A percentile compares a stretch with the other conserved stretches of the same genome.
Evolutionary conservation across 164 flowering plant species (phyloP).

Genomic region (Macadamia integrifolia): DNA sequence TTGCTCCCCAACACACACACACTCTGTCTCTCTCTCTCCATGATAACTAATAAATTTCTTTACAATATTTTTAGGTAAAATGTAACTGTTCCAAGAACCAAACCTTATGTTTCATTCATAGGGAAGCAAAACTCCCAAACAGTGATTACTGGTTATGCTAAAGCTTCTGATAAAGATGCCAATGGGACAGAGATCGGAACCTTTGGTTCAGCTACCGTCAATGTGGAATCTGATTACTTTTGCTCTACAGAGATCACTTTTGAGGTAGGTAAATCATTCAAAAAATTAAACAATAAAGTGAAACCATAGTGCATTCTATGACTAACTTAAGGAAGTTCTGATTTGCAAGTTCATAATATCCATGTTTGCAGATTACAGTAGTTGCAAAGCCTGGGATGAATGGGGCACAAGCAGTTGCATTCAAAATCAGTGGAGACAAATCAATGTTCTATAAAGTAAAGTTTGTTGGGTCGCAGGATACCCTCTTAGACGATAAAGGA

Average conservation of each 20-base stretch:
- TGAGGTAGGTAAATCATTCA: conserved; percentile 31
- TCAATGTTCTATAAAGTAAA: conserved; percentile 51
- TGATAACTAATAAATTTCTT: not conserved
- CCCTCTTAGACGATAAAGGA: conserved; percentile 67
- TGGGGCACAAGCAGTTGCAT: conserved; percentile 81
- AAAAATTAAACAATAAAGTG: too few relatives aligned
- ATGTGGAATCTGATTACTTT: conserved; percentile 65
- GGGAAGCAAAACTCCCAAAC: conserved; percentile 37
- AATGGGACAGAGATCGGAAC: conserved; percentile 54
- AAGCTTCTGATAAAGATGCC: conserved; percentile 51
- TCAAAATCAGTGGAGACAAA: conserved; percentile 55
- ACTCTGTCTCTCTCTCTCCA: not conserved
- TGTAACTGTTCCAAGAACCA: conserved; percentile 47
- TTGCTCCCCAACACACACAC: too few relatives aligned
- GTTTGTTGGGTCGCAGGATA: conserved; percentile 73
- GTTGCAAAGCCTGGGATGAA: conserved; percentile 37
- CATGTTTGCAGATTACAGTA: conserved; percentile 74
- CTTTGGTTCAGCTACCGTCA: conserved; percentile 51
- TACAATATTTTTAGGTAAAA: conserved; percentile 48
- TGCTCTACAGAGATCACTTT: conserved; percentile 68
- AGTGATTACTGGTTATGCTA: conserved; percentile 55
- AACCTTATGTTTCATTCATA: conserved; percentile 81
- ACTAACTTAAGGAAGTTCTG: too few relatives aligned
- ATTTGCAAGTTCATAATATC: too few relatives aligned
- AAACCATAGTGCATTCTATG: too few relatives aligned